These are phyloP conservation scores for Linum tenue DNA, from an alignment of 345 rosid species.

Conservation along the genomic window DNA sequence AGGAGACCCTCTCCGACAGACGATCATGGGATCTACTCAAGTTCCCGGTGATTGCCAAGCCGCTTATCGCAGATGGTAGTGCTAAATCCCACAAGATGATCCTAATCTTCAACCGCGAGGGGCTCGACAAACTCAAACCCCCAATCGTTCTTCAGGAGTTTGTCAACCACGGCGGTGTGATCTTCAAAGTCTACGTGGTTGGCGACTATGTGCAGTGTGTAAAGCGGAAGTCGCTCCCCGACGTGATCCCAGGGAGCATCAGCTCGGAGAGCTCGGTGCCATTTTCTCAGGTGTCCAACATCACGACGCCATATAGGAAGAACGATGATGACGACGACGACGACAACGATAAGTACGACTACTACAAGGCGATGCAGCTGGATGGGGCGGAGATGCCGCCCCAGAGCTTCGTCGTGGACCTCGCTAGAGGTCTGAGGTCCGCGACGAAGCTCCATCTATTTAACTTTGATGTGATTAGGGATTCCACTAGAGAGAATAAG, in stretches of 20 bases:
- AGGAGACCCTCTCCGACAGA: slow-evolving; percentile 30
- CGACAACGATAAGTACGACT: not conserved
- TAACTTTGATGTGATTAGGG: no score
- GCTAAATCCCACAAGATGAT: slow-evolving; percentile 51
- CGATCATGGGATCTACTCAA: slow-evolving; percentile 31
- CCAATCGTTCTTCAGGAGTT: slow-evolving; percentile 62
- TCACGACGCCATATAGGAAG: slow-evolving; percentile 24
- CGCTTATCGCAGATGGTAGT: slow-evolving; percentile 49
- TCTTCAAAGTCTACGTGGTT: slow-evolving; percentile 51
- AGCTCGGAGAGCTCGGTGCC: slow-evolving; percentile 31
- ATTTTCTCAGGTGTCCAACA: slow-evolving; percentile 51
- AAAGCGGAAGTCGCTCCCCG: slow-evolving; percentile 50
- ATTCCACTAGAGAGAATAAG: no score
- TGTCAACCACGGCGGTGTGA: slow-evolving; percentile 59
- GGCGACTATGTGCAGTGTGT: slow-evolving; percentile 50
- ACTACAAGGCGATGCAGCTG: slow-evolving; percentile 27
- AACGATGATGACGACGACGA: slow-evolving; percentile 13
- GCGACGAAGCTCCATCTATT: no score
- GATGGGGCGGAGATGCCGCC: slow-evolving; percentile 45
- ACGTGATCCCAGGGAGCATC: slow-evolving; percentile 37
- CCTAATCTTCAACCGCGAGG: slow-evolving; percentile 42
- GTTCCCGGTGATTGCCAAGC: slow-evolving; percentile 60
- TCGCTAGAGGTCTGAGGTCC: no score
- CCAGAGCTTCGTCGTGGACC: no score
- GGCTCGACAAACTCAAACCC: slow-evolving; percentile 38